Conservation (phyloP, 2,329 filamentous ascomycete genomes). For the Colletotrichum caudatum region DNA sequence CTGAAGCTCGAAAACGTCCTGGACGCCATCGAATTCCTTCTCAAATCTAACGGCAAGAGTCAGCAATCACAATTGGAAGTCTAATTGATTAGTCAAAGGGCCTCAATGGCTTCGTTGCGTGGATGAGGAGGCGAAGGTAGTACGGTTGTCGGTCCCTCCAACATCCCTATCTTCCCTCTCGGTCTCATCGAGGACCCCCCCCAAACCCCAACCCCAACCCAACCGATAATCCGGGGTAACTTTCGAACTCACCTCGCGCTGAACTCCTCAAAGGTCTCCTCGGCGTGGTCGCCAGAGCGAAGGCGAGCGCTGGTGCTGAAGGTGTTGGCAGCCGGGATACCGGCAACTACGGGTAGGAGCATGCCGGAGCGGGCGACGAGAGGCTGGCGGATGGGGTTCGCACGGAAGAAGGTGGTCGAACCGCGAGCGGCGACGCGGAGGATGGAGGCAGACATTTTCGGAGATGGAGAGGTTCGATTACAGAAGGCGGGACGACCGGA, state of each 20-base stretch:
- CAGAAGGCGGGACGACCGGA: constrained; percentile 33
- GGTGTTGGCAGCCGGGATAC: constrained; percentile 63
- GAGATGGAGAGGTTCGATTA: constrained; percentile 37
- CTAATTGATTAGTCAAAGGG: constrained; percentile 6
- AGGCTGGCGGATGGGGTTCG: constrained; percentile 69
- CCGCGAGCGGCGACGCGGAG: constrained; percentile 79
- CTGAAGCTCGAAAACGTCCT: constrained; percentile 99
- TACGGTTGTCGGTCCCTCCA: constrained; percentile 15
- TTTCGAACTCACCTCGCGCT: constrained; percentile 82
- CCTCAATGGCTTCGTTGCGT: constrained; percentile 29
- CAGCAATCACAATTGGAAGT: constrained; percentile 19
- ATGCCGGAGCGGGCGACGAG: constrained; percentile 67
- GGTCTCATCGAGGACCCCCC: neutral
- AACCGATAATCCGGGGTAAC: neutral
- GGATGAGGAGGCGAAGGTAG: constrained; percentile 9
- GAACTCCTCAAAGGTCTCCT: constrained; percentile 99
- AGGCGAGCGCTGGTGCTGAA: constrained; percentile 74
- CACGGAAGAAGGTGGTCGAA: constrained; percentile 73
- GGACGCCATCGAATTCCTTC: constrained; percentile 97
- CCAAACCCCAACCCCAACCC: constrained; percentile 4
- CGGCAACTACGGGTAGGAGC: constrained; percentile 57
- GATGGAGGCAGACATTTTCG: constrained; percentile 73
- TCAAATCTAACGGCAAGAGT: constrained; percentile 78
- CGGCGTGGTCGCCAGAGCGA: constrained; percentile 74
- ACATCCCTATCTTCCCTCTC: constrained; percentile 35